Conservation (phyloP, 2,329 filamentous ascomycete species). For the Penicillium concentricum region DNA sequence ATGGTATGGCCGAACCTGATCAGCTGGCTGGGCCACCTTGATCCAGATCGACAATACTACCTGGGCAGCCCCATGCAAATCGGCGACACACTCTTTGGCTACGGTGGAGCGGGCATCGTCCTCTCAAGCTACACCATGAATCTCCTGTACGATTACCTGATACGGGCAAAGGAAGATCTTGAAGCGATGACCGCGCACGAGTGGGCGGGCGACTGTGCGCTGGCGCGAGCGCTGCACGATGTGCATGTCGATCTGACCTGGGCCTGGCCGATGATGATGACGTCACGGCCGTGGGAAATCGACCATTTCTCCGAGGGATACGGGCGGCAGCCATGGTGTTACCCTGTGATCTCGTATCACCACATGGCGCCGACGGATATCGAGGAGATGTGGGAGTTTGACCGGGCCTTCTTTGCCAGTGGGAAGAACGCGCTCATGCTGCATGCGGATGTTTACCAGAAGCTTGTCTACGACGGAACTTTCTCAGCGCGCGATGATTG, state of each 20-base stretch:
- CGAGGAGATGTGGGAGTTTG: constrained; percentile 44
- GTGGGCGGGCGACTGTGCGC: constrained; percentile 50
- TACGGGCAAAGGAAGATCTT: constrained; percentile 40
- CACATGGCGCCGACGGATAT: constrained; percentile 46
- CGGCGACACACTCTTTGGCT: constrained; percentile 48
- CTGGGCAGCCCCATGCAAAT: constrained; percentile 55
- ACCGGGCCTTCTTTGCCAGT: constrained; percentile 55
- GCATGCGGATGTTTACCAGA: constrained; percentile 29
- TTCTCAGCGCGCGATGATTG: constrained; percentile 19
- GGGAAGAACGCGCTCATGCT: constrained; percentile 34
- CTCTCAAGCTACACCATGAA: constrained; percentile 50
- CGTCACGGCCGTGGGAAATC: constrained; percentile 39
- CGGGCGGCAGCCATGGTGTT: constrained; percentile 48
- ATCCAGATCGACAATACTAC: constrained; percentile 49
- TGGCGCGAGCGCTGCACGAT: constrained; percentile 46
- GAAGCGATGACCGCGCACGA: constrained; percentile 44
- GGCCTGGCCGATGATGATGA: constrained; percentile 48
- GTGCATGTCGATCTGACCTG: constrained; percentile 43
- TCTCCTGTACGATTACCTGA: constrained; percentile 36
- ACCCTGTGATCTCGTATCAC: constrained; percentile 50
- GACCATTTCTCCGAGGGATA: constrained; percentile 39
- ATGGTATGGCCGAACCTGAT: constrained; percentile 53
- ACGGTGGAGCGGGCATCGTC: constrained; percentile 53
- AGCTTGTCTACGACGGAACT: constrained; percentile 18
- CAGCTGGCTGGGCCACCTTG: constrained; percentile 51